Conservation (phyloP, 805 yeast species). For the Candida gorgasii region DNA sequence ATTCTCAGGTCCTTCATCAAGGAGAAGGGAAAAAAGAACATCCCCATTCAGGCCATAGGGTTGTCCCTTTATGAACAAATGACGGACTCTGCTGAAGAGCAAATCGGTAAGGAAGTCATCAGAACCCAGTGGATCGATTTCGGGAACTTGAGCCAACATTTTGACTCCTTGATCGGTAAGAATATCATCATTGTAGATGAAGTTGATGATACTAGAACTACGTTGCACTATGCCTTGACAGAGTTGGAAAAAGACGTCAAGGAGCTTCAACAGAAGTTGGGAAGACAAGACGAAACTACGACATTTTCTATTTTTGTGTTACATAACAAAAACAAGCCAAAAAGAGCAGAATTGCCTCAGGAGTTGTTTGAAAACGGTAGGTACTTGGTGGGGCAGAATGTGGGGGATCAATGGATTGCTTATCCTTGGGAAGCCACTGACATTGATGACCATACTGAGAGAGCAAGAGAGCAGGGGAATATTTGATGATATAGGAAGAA, state of each 20-base stretch:
- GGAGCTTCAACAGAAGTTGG: slow-evolving; percentile 58
- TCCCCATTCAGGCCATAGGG: slow-evolving; percentile 72
- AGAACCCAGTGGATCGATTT: slow-evolving; percentile 92
- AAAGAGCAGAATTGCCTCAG: slow-evolving; percentile 70
- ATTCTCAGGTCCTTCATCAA: slow-evolving; percentile 65
- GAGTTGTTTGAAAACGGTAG: slow-evolving; percentile 62
- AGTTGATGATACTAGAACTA: slow-evolving; percentile 91
- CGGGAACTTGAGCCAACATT: slow-evolving; percentile 65
- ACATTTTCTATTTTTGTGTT: slow-evolving; percentile 75
- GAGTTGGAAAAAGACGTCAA: slow-evolving; percentile 69
- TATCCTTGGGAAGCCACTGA: slow-evolving; percentile 90
- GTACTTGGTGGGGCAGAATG: slow-evolving; percentile 73
- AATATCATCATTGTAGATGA: slow-evolving; percentile 82
- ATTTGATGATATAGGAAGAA: too few species aligned
- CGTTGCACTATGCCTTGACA: slow-evolving; percentile 77
- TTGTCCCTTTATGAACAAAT: slow-evolving; percentile 63
- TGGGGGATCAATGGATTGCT: slow-evolving; percentile 81
- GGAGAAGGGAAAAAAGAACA: slow-evolving; percentile 59
- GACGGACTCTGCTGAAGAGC: slow-evolving; percentile 31
- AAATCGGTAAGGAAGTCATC: slow-evolving; percentile 75
- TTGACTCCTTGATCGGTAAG: slow-evolving; percentile 78
- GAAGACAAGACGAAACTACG: slow-evolving; percentile 61
- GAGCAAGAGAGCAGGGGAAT: slow-evolving; percentile 68
- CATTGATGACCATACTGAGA: slow-evolving; percentile 72
- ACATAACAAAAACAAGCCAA: slow-evolving; percentile 81